Evolutionary conservation across 768 basidiomycete species (phyloP).

Genomic region (Phylloporus scabripes): DNA sequence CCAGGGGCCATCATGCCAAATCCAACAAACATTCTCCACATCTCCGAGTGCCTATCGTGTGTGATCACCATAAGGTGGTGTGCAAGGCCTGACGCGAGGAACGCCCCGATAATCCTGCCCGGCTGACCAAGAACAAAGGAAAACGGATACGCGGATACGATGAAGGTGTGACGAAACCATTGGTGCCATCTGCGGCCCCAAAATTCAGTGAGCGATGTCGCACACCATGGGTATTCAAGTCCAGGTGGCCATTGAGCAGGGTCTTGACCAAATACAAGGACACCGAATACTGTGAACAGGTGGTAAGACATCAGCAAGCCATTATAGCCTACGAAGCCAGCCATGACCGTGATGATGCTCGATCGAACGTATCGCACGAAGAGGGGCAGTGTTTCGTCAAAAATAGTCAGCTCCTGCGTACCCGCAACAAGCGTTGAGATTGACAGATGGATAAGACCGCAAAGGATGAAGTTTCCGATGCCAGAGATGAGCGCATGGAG

Average conservation of each 20-base stretch:
- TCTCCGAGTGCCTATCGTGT: too few species aligned
- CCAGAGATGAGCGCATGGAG: too few species aligned
- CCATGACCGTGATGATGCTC: not conserved
- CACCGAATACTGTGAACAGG: not conserved
- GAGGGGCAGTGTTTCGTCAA: not conserved
- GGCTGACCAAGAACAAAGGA: not conserved
- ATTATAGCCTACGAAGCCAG: not conserved
- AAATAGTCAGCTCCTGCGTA: too few species aligned
- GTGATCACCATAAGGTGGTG: too few species aligned
- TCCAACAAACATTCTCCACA: too few species aligned
- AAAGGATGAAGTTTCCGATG: too few species aligned
- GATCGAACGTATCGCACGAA: not conserved
- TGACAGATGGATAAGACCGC: too few species aligned
- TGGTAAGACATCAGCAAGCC: not conserved
- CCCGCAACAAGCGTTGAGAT: too few species aligned
- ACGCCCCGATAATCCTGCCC: not conserved
- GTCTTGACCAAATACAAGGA: not conserved
- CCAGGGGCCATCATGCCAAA: too few species aligned
- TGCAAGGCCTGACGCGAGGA: not conserved
- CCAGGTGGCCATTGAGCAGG: not conserved
- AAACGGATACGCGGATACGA: not conserved
- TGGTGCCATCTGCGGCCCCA: not conserved
- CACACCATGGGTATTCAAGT: not conserved
- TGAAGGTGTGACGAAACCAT: not conserved
- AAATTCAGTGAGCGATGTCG: not conserved